These are phyloP conservation scores for Tilletia walkeri DNA, from an alignment of 1,284 basidiomycete species.

Conservation along the genomic window DNA sequence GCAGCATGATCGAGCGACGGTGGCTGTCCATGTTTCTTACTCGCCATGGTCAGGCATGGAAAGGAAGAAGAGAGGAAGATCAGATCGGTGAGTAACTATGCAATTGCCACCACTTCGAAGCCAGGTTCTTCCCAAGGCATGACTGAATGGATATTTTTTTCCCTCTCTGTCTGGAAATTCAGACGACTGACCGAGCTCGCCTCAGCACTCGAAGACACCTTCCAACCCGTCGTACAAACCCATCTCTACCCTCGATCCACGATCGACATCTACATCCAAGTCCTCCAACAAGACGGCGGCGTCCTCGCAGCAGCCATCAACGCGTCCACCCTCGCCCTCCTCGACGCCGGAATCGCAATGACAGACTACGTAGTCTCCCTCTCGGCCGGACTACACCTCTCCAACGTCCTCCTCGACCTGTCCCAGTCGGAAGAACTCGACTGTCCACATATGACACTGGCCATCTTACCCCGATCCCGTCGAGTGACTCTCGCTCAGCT, in stretches of 20 bases:
- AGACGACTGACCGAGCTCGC: slow-evolving; percentile 87
- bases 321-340: slow-evolving; percentile 84
- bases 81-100: slow-evolving; percentile 27
- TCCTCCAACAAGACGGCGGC: slow-evolving; percentile 86
- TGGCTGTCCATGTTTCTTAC: slow-evolving; percentile 65
- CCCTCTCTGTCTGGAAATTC: slow-evolving; percentile 21
- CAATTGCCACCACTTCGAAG: neutral
- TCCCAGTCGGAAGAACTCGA: slow-evolving; percentile 85
- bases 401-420: slow-evolving; percentile 69
- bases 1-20: slow-evolving; percentile 60
- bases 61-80: slow-evolving; percentile 70
- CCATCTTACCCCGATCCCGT: slow-evolving; percentile 75
- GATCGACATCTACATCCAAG: slow-evolving; percentile 89
- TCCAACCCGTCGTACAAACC: slow-evolving; percentile 89
- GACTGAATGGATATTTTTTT: slow-evolving; percentile 7
- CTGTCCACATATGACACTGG: slow-evolving; percentile 81
- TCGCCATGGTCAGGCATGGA: slow-evolving; percentile 76
- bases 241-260: slow-evolving; percentile 87
- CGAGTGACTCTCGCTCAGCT: slow-evolving; percentile 84
- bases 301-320: slow-evolving; percentile 92
- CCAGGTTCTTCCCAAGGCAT: neutral
- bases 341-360: slow-evolving; percentile 84
- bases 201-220: slow-evolving; percentile 82
- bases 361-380: slow-evolving; percentile 82
- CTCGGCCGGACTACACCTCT: slow-evolving; percentile 58